phyloP scores from a whole-genome alignment of 106 monocot genomes.

The Acanthochlamys bracteata region DNA sequence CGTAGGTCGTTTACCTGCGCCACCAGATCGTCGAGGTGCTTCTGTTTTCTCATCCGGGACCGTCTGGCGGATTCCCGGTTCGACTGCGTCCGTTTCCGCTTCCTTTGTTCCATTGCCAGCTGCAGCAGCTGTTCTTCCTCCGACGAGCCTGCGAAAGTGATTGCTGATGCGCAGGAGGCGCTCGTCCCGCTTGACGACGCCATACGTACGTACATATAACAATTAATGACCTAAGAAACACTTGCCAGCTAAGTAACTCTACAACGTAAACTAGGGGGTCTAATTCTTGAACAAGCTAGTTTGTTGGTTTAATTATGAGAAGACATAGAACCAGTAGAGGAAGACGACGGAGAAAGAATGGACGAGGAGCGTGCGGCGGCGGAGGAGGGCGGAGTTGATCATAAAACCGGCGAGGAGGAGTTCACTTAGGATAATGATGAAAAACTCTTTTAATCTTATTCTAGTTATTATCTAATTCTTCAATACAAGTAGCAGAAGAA shows the following conservation, averaged over 20 bases:
- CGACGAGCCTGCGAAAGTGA: no score
- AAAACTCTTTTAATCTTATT: no score
- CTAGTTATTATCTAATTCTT: no score
- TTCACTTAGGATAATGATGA: constrained; percentile 49
- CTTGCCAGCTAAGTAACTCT: no score
- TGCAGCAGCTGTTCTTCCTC: constrained; percentile 20
- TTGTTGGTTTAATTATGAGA: constrained; percentile 31
- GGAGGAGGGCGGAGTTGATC: constrained; percentile 49
- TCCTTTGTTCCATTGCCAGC: constrained; percentile 32
- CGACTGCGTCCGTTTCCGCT: constrained; percentile 56
- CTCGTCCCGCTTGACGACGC: background rate
- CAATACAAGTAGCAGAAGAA: background rate
- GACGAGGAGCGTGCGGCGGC: constrained; percentile 42
- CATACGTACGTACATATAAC: background rate
- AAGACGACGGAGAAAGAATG: constrained; percentile 71
- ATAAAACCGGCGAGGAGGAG: constrained; percentile 46
- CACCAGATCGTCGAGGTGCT: constrained; percentile 43
- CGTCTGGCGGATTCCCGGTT: constrained; percentile 65
- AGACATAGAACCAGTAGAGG: constrained; percentile 84
- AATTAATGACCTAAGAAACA: no score
- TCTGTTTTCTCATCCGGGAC: constrained; percentile 59
- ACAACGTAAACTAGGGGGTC: no score
- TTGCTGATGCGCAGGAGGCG: background rate
- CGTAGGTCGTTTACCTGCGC: constrained; percentile 25
- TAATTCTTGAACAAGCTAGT: no score